phyloP scores from a whole-genome alignment of 352 stramenopile species.

The Pythium brachiatum region DNA sequence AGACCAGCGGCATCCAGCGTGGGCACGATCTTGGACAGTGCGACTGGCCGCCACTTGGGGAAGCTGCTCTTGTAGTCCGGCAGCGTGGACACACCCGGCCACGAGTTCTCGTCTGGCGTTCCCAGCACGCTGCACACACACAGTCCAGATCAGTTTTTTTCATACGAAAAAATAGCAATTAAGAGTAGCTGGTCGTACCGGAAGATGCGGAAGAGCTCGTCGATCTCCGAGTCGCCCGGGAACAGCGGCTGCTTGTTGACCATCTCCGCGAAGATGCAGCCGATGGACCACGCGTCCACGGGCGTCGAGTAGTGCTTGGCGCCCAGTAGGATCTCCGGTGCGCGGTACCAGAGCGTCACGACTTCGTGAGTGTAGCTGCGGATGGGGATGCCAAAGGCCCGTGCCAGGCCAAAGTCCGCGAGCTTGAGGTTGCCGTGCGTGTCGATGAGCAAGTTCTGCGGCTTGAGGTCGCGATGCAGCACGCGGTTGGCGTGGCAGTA shows the following conservation, averaged over 20 bases:
- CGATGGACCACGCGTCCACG: slow-evolving; percentile 92
- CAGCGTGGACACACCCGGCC: slow-evolving; percentile 95
- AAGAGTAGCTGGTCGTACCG: slow-evolving; percentile 30
- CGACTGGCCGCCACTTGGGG: slow-evolving; percentile 95
- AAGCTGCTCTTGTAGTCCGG: slow-evolving; percentile 98
- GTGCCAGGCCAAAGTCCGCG: slow-evolving; percentile 91
- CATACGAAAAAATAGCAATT: slow-evolving; percentile 2
- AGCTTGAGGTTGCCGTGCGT: slow-evolving; percentile 88
- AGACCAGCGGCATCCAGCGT: slow-evolving; percentile 75
- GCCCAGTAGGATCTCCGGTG: slow-evolving; percentile 93
- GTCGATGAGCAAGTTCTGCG: slow-evolving; percentile 94
- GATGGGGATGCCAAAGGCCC: slow-evolving; percentile 85
- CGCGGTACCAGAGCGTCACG: slow-evolving; percentile 95
- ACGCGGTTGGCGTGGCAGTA: slow-evolving; percentile 96
- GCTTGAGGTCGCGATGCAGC: slow-evolving; percentile 97
- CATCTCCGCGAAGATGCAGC: slow-evolving; percentile 95
- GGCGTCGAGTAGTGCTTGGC: slow-evolving; percentile 93
- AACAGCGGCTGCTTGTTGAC: slow-evolving; percentile 89
- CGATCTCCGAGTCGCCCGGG: slow-evolving; percentile 97
- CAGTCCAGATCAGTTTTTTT: not conserved
- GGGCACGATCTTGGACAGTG: slow-evolving; percentile 86
- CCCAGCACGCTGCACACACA: slow-evolving; percentile 82
- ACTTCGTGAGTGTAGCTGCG: slow-evolving; percentile 94
- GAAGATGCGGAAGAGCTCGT: slow-evolving; percentile 99
- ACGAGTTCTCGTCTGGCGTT: slow-evolving; percentile 95